Conservation (phyloP, 1,284 basidiomycete species). For the Fomitopsis schrenkii region DNA sequence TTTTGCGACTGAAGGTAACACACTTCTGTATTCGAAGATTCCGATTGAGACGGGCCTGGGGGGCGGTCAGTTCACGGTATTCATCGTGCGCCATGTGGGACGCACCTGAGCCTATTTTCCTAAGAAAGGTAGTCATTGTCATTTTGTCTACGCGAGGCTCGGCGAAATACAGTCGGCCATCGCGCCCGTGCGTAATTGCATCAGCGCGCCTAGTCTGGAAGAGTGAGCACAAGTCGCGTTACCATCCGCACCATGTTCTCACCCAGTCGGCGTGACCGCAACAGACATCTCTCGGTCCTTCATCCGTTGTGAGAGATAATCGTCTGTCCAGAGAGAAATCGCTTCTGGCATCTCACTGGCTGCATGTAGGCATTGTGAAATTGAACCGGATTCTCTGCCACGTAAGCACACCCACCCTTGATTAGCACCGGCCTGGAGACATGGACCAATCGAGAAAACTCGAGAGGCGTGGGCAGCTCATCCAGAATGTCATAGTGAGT, state of each 20-base stretch:
- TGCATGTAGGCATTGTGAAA: background rate
- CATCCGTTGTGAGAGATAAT: constrained; percentile 56
- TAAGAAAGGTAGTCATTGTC: constrained; percentile 58
- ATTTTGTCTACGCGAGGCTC: constrained; percentile 73
- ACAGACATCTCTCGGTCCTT: constrained; percentile 59
- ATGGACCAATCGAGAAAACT: constrained; percentile 72
- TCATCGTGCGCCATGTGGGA: background rate
- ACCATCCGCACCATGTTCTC: constrained; percentile 11
- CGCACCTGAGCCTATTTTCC: constrained; percentile 36
- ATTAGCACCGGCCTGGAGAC: constrained; percentile 79
- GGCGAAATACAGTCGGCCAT: constrained; percentile 66
- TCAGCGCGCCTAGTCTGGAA: constrained; percentile 56
- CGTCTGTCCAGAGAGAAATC: constrained; percentile 53
- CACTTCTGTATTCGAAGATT: constrained; percentile 34
- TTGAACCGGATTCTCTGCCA: background rate
- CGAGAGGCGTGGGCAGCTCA: constrained; percentile 59
- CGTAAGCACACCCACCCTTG: constrained; percentile 40
- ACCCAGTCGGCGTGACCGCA: constrained; percentile 86
- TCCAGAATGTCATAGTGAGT: constrained; percentile 49
- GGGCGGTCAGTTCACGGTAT: background rate
- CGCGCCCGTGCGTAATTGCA: constrained; percentile 56
- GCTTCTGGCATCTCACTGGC: constrained; percentile 36
- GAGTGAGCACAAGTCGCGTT: background rate
- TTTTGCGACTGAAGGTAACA: constrained; percentile 89
- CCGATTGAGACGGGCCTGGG: background rate